These are phyloP conservation scores for Fistulinella staudtii DNA, from an alignment of 1,284 basidiomycete species.

Conservation along the genomic window DNA sequence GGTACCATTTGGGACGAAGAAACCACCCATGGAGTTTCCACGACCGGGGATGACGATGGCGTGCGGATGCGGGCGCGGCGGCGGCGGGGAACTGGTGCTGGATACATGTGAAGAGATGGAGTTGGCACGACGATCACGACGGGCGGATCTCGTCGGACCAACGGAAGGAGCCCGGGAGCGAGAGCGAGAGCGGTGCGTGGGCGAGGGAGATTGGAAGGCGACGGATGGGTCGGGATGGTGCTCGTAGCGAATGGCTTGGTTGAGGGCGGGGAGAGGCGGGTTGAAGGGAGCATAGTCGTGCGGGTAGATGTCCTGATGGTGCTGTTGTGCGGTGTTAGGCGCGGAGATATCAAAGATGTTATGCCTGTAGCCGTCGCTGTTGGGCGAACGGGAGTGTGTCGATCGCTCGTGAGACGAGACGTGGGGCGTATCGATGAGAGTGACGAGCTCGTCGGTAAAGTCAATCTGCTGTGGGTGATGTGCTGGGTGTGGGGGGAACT, in stretches of 20 bases:
- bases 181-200: slow-evolving; percentile 41
- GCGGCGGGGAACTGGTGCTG: slow-evolving; percentile 37
- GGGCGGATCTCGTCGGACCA: slow-evolving; percentile 47
- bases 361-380: slow-evolving; percentile 47
- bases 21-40: slow-evolving; percentile 29
- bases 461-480: slow-evolving; percentile 40
- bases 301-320: slow-evolving; percentile 27
- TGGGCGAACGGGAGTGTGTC: slow-evolving; percentile 29
- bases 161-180: slow-evolving; percentile 43
- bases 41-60: slow-evolving; percentile 58
- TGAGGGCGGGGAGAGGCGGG: slow-evolving; percentile 56
- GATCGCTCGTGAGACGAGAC: slow-evolving; percentile 39
- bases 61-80: slow-evolving; percentile 41
- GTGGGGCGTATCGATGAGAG: slow-evolving; percentile 45
- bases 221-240: slow-evolving; percentile 41
- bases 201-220: slow-evolving; percentile 29
- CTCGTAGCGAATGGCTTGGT: slow-evolving; percentile 58
- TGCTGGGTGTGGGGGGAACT: slow-evolving; percentile 36
- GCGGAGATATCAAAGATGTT: slow-evolving; percentile 71
- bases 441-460: slow-evolving; percentile 61
- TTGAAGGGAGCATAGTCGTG: slow-evolving; percentile 44
- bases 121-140: slow-evolving; percentile 44
- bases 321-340: slow-evolving; percentile 29
- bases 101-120: slow-evolving; percentile 50
- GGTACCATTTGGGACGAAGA: slow-evolving; percentile 30